Percentiles rank a stretch among this genome's conserved stretches.
Evolutionary conservation across 495 filamentous ascomycete species (phyloP).

Genomic region (Daldinia loculata): DNA sequence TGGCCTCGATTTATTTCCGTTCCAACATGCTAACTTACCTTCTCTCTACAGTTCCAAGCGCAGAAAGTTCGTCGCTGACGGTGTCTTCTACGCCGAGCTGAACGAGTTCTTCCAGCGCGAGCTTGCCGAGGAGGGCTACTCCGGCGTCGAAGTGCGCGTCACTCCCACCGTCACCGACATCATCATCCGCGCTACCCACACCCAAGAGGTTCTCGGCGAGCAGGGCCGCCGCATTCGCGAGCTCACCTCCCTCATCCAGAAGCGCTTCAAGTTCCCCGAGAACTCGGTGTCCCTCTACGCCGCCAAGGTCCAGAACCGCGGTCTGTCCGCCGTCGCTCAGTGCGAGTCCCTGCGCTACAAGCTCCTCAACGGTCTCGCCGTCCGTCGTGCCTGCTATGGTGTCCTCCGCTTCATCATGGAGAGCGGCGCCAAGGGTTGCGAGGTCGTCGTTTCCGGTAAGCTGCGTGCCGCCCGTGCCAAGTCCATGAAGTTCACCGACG

Average conservation of each 20-base stretch:
- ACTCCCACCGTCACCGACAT: constrained; percentile 99
- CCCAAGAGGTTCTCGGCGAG: constrained; percentile 99
- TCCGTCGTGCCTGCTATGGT: constrained; percentile 98
- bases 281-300: constrained; percentile 99
- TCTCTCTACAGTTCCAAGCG: constrained; percentile 79
- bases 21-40: constrained; percentile 27
- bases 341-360: constrained; percentile 99
- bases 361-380: constrained; percentile 98
- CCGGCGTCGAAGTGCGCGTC: constrained; percentile 98
- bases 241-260: constrained; percentile 99
- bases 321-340: constrained; percentile 98
- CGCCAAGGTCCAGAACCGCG: constrained; percentile 99
- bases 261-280: constrained; percentile 99
- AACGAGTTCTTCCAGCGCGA: constrained; percentile 99
- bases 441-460: constrained; percentile 99
- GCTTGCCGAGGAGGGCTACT: constrained; percentile 99
- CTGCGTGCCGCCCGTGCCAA: constrained; percentile 98
- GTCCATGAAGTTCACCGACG: constrained; percentile 99
- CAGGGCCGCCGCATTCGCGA: constrained; percentile 99
- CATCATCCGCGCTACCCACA: constrained; percentile 99
- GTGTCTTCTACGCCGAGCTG: constrained; percentile 99
- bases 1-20: constrained; percentile 1
- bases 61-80: constrained; percentile 99
- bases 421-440: constrained; percentile 97
- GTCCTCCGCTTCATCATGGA: constrained; percentile 99